phyloP scores from a whole-genome alignment of 192 early-diverging fungal species.

The Powellomyces hirtus region DNA sequence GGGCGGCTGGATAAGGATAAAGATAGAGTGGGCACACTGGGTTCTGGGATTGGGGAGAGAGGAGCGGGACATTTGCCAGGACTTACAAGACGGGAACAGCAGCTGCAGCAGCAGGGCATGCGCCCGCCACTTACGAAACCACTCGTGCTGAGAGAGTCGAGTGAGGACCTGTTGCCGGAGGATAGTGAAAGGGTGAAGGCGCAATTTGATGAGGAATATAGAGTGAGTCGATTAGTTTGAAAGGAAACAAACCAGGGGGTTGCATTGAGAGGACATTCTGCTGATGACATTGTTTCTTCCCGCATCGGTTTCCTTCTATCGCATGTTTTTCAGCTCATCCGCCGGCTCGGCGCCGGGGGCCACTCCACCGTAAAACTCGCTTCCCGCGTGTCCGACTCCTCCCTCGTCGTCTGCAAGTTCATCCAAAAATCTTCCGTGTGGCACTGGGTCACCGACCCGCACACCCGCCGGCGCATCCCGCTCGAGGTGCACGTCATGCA shows the following conservation, averaged over 20 bases:
- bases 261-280: too few species aligned
- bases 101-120: too few species aligned
- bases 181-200: neutral
- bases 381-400: conserved; percentile 3
- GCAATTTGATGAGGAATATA: neutral
- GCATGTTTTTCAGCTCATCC: conserved; percentile 37
- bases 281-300: too few species aligned
- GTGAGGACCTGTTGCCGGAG: neutral
- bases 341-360: conserved; percentile 50
- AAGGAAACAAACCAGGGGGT: too few species aligned
- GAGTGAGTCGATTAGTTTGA: too few species aligned
- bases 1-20: neutral
- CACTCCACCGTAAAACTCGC: conserved; percentile 52
- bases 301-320: too few species aligned
- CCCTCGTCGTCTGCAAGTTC: conserved; percentile 46
- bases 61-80: too few species aligned
- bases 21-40: neutral
- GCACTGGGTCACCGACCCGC: conserved; percentile 41
- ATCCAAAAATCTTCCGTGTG: conserved; percentile 44
- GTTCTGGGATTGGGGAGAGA: neutral
- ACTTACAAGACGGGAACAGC: too few species aligned
- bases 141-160: neutral
- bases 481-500: conserved; percentile 48
- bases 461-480: conserved; percentile 21
- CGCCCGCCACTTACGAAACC: neutral